Evolutionary conservation across 495 filamentous ascomycete species (phyloP).

Genomic region (Penicillium roqueforti): DNA sequence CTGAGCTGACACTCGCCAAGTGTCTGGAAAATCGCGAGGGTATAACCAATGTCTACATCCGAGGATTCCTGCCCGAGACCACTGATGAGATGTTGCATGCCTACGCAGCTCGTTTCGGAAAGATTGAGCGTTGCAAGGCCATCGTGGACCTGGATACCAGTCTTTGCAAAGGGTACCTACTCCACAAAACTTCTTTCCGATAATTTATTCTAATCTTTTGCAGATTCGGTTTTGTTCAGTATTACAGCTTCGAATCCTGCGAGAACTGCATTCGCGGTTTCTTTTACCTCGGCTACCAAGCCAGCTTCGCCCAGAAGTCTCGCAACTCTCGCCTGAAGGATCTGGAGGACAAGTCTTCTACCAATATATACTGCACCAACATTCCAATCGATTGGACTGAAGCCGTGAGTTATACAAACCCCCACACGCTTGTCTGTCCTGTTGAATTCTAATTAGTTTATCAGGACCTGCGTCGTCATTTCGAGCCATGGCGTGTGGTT

Average conservation of each 20-base stretch:
- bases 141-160: conserved; percentile 92
- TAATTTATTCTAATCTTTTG: conserved; percentile 14
- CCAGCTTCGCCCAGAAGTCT: conserved; percentile 95
- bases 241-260: conserved; percentile 77
- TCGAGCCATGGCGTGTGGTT: conserved; percentile 75
- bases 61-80: conserved; percentile 88
- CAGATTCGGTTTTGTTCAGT: conserved; percentile 96
- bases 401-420: conserved; percentile 52
- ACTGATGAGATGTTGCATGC: conserved; percentile 82
- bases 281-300: conserved; percentile 88
- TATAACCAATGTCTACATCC: conserved; percentile 95
- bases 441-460: conserved; percentile 1
- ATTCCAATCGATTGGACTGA: conserved; percentile 87
- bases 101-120: conserved; percentile 83
- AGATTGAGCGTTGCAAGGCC: conserved; percentile 89
- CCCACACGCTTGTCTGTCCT: too few relatives aligned
- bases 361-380: conserved; percentile 96
- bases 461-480: conserved; percentile 47
- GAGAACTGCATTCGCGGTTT: conserved; percentile 97
- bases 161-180: conserved; percentile 83
- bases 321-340: conserved; percentile 95
- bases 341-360: conserved; percentile 77
- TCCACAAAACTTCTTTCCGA: neutral
- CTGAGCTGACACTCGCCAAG: conserved; percentile 77
- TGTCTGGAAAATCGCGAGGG: conserved; percentile 83